phyloP scores from a whole-genome alignment of 177 flowering plant genomes.

The Tripterygium wilfordii region DNA sequence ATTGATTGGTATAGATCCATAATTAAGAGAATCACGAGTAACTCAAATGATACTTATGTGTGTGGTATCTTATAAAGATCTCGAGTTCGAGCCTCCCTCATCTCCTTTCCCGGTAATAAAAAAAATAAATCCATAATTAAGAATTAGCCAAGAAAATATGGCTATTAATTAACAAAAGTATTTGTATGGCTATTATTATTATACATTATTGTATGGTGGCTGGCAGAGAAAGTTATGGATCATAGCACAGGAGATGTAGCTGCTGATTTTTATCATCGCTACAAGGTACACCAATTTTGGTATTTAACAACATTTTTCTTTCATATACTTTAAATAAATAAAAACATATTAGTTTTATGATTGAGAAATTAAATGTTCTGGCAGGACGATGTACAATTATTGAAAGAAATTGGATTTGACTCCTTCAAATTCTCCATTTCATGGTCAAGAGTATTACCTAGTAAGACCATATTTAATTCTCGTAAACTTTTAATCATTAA shows the following conservation, averaged over 20 bases:
- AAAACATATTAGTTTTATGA: too few species aligned
- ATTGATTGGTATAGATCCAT: too few species aligned
- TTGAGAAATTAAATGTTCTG: too few species aligned
- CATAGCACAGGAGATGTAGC: conserved; percentile 15
- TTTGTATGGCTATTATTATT: not conserved
- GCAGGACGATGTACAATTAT: conserved; percentile 1
- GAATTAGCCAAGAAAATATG: conserved; percentile 9
- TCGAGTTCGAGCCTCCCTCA: too few species aligned
- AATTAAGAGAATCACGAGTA: too few species aligned
- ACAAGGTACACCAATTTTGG: conserved; percentile 8
- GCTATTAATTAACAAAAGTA: not conserved
- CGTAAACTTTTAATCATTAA: too few species aligned
- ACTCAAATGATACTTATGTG: too few species aligned
- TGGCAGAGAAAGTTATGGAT: conserved; percentile 12
- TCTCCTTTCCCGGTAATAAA: too few species aligned
- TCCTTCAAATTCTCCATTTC: conserved; percentile 1
- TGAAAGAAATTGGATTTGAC: conserved; percentile 4
- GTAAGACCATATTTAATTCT: too few species aligned
- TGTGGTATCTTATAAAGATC: too few species aligned
- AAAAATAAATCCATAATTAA: too few species aligned
- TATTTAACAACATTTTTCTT: not conserved
- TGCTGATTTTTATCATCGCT: conserved; percentile 15
- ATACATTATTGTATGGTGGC: not conserved
- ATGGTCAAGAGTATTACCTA: not conserved
- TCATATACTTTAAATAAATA: too few species aligned